Conservation (phyloP, 106 monocot species). For the Acanthochlamys bracteata region DNA sequence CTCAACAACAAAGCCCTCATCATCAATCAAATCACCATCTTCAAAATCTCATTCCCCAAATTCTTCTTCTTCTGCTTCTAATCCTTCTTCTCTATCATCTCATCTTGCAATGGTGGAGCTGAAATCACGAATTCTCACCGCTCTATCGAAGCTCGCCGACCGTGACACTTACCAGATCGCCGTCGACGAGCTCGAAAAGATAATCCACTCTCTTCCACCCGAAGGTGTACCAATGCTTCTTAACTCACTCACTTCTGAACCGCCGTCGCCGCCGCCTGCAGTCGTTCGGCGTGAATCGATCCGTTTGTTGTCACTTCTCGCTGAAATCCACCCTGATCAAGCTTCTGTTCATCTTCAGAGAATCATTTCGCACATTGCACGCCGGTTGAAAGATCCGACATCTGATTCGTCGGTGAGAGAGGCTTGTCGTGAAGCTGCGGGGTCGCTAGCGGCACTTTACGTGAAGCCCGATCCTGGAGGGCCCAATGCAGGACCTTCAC, state of each 20-base stretch:
- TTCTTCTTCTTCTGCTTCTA: neutral
- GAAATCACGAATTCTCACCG: conserved; percentile 59
- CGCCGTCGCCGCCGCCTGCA: conserved; percentile 28
- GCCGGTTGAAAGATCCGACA: conserved; percentile 66
- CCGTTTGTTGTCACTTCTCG: conserved; percentile 55
- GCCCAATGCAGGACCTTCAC: conserved; percentile 1
- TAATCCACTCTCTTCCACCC: conserved; percentile 49
- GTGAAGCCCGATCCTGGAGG: conserved; percentile 15
- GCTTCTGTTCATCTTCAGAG: conserved; percentile 60
- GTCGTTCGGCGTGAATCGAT: conserved; percentile 72
- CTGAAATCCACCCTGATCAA: conserved; percentile 55
- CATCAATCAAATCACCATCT: neutral
- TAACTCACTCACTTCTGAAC: conserved; percentile 50
- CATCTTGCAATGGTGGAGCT: conserved; percentile 82
- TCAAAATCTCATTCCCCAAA: neutral
- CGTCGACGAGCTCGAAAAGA: conserved; percentile 71
- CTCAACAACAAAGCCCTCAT: neutral
- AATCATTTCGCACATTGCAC: conserved; percentile 62
- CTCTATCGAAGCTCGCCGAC: conserved; percentile 86
- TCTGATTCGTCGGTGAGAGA: conserved; percentile 82
- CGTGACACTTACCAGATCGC: conserved; percentile 96
- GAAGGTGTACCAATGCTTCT: conserved; percentile 62
- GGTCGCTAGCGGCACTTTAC: conserved; percentile 59
- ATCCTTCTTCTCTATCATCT: conserved; percentile 26
- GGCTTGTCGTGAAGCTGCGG: conserved; percentile 61